Evolutionary conservation across 495 filamentous ascomycete species (phyloP), one percentile per base, ranked within the genome.

Genomic region (Trichoderma erinaceum): DNA sequence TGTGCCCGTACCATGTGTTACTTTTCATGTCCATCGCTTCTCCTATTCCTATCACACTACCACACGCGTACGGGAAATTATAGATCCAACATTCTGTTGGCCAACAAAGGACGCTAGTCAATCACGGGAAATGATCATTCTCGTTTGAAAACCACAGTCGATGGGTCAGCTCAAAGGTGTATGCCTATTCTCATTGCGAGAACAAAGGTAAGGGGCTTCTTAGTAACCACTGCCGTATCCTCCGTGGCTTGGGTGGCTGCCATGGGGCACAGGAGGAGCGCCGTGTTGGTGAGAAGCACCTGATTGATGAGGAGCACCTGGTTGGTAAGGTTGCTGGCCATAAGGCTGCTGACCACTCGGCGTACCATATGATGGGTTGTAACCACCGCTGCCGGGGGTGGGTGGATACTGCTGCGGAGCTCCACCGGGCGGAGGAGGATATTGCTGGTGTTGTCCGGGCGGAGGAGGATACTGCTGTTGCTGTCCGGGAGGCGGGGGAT

Each of bases 191-290:
- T 52, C 48, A 52, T 1, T 21, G 18, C 18, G 18, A 52, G 56
- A 16, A 50, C 29, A 35, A 63, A 15, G 63, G 27, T 8, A 18
- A 44, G 38, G 12, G 16, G 27, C 6, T 41, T 64, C 23, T 23
- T 61, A 50, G 41, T 58, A 67, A 7, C 52, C 21, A 41, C 64
- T 64, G 8, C 70, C 69, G 35, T 71, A 68, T 13, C 68, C 66
- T 18, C 73, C 74, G 38, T 79, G 73, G 64, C 74, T 72, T 21
- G 76, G 76, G 66, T 78, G 77, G 23, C 71, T 74, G 25, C 68
- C 75, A 35, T 74, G 68, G 43, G 76, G 76, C 23, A 75, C 67
- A 6, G 75, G 71, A 32, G 78, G 71, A 1, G 70, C 73, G 23
- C 29, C 29, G 29, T 29, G 29, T 29, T 29, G 29, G 29, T 29